These are phyloP conservation scores for Colletotrichum sp. DNA, from an alignment of 2,329 filamentous ascomycete species.

Conservation along the genomic window DNA sequence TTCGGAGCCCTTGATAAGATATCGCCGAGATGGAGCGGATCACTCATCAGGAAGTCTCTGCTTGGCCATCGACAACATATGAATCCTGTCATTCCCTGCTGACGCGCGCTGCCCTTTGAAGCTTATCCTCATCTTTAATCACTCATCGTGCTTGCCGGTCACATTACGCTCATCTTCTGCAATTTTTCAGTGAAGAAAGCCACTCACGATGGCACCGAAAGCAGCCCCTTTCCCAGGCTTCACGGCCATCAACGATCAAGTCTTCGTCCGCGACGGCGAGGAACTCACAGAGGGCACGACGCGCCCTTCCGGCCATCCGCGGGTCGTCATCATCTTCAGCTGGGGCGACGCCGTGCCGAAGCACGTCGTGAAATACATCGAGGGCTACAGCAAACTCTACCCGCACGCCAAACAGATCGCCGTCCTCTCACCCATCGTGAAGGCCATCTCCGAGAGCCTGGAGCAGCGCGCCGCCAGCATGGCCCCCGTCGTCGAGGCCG, in stretches of 20 bases:
- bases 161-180: background rate
- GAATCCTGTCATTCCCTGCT: background rate
- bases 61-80: background rate
- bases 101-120: background rate
- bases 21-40: background rate
- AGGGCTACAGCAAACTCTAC: constrained; percentile 55
- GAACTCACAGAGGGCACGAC: constrained; percentile 20
- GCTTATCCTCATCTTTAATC: rapidly evolving
- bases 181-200: rapidly evolving
- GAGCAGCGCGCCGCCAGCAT: constrained; percentile 49
- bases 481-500: constrained; percentile 46
- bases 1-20: background rate
- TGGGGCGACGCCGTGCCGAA: constrained; percentile 63
- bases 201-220: constrained; percentile 14
- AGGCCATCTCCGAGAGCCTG: constrained; percentile 48
- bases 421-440: constrained; percentile 54
- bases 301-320: constrained; percentile 36
- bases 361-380: constrained; percentile 60
- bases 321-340: constrained; percentile 57
- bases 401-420: constrained; percentile 56
- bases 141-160: rapidly evolving
- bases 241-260: constrained; percentile 49
- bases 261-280: constrained; percentile 47
- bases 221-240: constrained; percentile 45
- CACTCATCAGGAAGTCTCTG: background rate